These are phyloP conservation scores for Mortierella sp. DNA, from an alignment of 371 early-diverging fungal genomes.

Conservation along the genomic window DNA sequence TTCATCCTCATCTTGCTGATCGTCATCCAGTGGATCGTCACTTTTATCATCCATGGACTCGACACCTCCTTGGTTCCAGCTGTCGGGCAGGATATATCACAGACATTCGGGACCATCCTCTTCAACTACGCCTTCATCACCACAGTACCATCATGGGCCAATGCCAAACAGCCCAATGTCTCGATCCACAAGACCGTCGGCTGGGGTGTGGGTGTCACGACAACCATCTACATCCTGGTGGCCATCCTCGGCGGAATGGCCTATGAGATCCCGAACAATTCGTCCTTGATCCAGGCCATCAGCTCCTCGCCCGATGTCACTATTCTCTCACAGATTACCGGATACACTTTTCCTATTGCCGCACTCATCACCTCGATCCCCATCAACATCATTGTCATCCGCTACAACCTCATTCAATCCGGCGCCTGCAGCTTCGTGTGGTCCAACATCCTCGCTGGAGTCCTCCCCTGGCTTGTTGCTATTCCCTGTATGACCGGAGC, in stretches of 20 bases:
- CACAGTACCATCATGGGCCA: constrained; percentile 75
- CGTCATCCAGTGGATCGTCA: constrained; percentile 68
- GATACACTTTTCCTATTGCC: constrained; percentile 78
- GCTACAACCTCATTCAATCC: constrained; percentile 77
- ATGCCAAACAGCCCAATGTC: constrained; percentile 64
- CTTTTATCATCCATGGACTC: constrained; percentile 66
- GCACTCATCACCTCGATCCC: constrained; percentile 85
- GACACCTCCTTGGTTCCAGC: constrained; percentile 62
- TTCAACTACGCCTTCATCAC: constrained; percentile 76
- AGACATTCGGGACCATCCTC: constrained; percentile 70
- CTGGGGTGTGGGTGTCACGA: constrained; percentile 64
- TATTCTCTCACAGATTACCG: constrained; percentile 67
- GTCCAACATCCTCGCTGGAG: constrained; percentile 64
- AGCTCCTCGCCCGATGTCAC: constrained; percentile 57
- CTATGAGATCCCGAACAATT: constrained; percentile 60
- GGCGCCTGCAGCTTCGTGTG: constrained; percentile 65
- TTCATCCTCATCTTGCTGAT: constrained; percentile 64
- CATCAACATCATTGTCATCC: constrained; percentile 79
- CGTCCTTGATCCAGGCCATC: constrained; percentile 66
- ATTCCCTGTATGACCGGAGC: constrained; percentile 66
- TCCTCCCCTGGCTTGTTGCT: constrained; percentile 75
- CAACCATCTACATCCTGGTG: constrained; percentile 61
- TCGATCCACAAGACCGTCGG: constrained; percentile 67
- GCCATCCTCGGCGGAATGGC: constrained; percentile 72
- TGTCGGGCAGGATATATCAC: constrained; percentile 60